phyloP scores from a whole-genome alignment of 306 rosid species.

The Medicago arabica region DNA sequence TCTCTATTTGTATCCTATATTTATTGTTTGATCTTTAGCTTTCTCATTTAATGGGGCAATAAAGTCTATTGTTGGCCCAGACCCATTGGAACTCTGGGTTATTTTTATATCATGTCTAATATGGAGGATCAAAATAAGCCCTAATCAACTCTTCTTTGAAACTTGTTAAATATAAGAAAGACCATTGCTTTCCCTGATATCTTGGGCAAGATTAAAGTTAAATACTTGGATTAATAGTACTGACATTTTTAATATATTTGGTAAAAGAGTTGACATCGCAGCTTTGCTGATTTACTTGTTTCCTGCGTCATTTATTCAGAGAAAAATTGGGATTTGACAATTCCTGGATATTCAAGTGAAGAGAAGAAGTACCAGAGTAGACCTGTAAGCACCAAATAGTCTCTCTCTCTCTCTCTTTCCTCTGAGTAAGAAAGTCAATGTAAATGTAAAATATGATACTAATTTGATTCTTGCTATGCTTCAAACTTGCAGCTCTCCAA shows the following conservation, averaged over 20 bases:
- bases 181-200: conserved; percentile 33
- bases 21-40: conserved; percentile 23
- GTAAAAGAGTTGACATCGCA: conserved; percentile 7
- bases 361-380: conserved; percentile 74
- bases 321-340: conserved; percentile 79
- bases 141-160: conserved; percentile 8
- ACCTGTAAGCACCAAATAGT: conserved; percentile 59
- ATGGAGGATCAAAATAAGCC: not conserved
- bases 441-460: conserved; percentile 21
- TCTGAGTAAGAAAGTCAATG: not conserved
- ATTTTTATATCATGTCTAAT: not conserved
- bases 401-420: not conserved
- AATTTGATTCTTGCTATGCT: conserved; percentile 35
- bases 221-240: conserved; percentile 20
- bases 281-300: conserved; percentile 37
- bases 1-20: conserved; percentile 13
- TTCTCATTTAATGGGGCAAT: not conserved
- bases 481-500: conserved; percentile 63
- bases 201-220: conserved; percentile 19
- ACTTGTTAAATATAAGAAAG: conserved; percentile 27
- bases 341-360: conserved; percentile 92
- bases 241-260: conserved; percentile 15
- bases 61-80: conserved; percentile 6
- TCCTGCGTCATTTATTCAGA: conserved; percentile 61
- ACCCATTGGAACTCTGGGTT: not conserved